Evolutionary conservation across 2,329 filamentous ascomycete species (phyloP), one percentile per base, ranked within the genome.

Genomic region (Beauveria medogensis): DNA sequence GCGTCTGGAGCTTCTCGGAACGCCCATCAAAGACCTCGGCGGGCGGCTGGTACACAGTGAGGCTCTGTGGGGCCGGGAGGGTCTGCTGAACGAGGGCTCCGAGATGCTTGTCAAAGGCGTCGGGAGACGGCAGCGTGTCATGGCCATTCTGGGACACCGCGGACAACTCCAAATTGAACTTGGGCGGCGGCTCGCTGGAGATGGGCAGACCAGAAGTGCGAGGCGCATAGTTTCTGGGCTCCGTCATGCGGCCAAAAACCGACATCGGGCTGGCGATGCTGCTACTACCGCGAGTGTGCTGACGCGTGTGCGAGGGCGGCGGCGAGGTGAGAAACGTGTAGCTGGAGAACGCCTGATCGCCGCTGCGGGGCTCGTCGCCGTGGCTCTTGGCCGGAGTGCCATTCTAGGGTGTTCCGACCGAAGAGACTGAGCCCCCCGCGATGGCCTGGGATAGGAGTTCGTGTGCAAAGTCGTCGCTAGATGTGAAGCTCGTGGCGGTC

Each of bases 161-260:
- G 18, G 50, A 62, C 20, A 69, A 24, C 10, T 55, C 48, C n/a
- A 73, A 60, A n/a, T 70, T 68, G 59, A 77, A 77, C 24, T 69
- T 74, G 3, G 77, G 77, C 12, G 76, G 75, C 16, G 74, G 71
- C 40, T 69, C 65, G 30, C 63, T 65, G 5, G 64, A 62, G 40
- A 65, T 61, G 7, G 68, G 63, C n/a, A 66, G 65, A 0, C 67
- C 69, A 30, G 68, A 63, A 7, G 70, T 69, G 5, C 73, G 70
- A 4, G 76, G 75, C 1, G 74, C 73, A 62, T 76, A 77, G 66
- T 74, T 76, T 59, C 74, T 73, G 2, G 77, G 76, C 66, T 78
- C 77, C 0, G 74, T 76, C 54, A 72, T 67, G 41, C 64, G 65
- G 3, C 67, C 66, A 22, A 64, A 37, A 3, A 47, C 30, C 5